Evolutionary conservation across 2,329 filamentous ascomycete genomes (phyloP).

Genomic region (Emergomyces orientalis): DNA sequence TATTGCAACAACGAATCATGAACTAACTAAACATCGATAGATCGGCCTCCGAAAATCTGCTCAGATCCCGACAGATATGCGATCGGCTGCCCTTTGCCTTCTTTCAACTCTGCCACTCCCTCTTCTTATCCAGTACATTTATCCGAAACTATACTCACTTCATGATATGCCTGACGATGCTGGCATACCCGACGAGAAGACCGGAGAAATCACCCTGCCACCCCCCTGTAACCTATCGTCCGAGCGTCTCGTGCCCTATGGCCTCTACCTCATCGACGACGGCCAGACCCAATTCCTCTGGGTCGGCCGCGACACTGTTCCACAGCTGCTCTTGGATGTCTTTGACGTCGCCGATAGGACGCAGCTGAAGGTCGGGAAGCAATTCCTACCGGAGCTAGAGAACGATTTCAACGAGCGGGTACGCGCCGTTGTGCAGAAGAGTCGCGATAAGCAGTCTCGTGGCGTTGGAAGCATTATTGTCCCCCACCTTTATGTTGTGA

Average conservation of each 20-base stretch:
- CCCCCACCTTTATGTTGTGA: slow-evolving; percentile 84
- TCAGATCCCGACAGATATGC: slow-evolving; percentile 86
- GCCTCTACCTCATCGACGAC: slow-evolving; percentile 92
- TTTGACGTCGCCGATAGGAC: slow-evolving; percentile 79
- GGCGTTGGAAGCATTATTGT: slow-evolving; percentile 89
- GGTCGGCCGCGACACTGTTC: slow-evolving; percentile 87
- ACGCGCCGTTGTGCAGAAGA: slow-evolving; percentile 83
- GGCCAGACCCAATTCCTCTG: slow-evolving; percentile 96
- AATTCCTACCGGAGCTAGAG: slow-evolving; percentile 73
- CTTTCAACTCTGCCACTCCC: slow-evolving; percentile 89
- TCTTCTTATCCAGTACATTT: slow-evolving; percentile 87
- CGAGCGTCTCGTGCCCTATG: slow-evolving; percentile 76
- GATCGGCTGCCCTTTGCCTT: slow-evolving; percentile 83
- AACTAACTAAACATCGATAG: slow-evolving; percentile 30
- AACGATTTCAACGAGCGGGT: slow-evolving; percentile 96
- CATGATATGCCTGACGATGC: slow-evolving; percentile 96
- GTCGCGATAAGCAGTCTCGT: slow-evolving; percentile 72
- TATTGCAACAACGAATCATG: slow-evolving; percentile 4
- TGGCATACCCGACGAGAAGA: slow-evolving; percentile 73
- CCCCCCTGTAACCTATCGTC: slow-evolving; percentile 79
- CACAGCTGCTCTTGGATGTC: slow-evolving; percentile 77
- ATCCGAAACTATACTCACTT: slow-evolving; percentile 72
- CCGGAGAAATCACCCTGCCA: slow-evolving; percentile 80
- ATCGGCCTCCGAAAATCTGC: slow-evolving; percentile 79
- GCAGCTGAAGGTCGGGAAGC: slow-evolving; percentile 85